Evolutionary conservation across 345 rosid genomes (phyloP).

Genomic region (Brassica carinata): DNA sequence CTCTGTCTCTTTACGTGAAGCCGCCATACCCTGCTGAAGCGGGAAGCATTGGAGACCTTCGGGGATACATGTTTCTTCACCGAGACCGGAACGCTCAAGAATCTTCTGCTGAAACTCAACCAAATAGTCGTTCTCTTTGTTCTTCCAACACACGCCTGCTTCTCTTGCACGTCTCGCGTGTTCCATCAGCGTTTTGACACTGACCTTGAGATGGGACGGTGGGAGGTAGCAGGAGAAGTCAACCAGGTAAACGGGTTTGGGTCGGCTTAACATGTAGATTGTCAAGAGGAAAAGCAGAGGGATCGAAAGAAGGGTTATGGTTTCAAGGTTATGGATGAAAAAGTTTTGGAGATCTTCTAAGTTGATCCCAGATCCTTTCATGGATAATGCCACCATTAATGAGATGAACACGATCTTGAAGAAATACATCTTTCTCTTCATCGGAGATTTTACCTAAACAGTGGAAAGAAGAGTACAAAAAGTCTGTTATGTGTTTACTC

Average conservation of each 20-base stretch:
- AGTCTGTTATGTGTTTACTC: constrained; percentile 22
- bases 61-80: constrained; percentile 82
- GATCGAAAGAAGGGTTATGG: constrained; percentile 51
- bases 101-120: constrained; percentile 76
- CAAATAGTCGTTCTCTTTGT: constrained; percentile 65
- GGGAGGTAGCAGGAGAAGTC: constrained; percentile 81
- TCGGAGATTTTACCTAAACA: constrained; percentile 8
- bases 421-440: constrained; percentile 34
- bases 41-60: constrained; percentile 77
- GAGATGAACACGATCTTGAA: constrained; percentile 70
- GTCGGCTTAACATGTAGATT: constrained; percentile 68
- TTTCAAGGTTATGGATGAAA: constrained; percentile 58
- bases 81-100: constrained; percentile 86
- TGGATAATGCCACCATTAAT: constrained; percentile 51
- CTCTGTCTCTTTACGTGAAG: constrained; percentile 90
- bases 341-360: constrained; percentile 53
- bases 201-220: constrained; percentile 62
- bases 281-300: constrained; percentile 57
- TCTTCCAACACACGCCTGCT: constrained; percentile 65
- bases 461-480: constrained; percentile 17
- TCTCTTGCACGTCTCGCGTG: constrained; percentile 75
- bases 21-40: constrained; percentile 72
- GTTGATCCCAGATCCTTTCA: constrained; percentile 56
- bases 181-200: constrained; percentile 61
- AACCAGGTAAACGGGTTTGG: constrained; percentile 64